Evolutionary conservation across 306 rosid genomes (phyloP), one percentile per base, ranked within the genome.

Genomic region (Dalbergia cultrata): DNA sequence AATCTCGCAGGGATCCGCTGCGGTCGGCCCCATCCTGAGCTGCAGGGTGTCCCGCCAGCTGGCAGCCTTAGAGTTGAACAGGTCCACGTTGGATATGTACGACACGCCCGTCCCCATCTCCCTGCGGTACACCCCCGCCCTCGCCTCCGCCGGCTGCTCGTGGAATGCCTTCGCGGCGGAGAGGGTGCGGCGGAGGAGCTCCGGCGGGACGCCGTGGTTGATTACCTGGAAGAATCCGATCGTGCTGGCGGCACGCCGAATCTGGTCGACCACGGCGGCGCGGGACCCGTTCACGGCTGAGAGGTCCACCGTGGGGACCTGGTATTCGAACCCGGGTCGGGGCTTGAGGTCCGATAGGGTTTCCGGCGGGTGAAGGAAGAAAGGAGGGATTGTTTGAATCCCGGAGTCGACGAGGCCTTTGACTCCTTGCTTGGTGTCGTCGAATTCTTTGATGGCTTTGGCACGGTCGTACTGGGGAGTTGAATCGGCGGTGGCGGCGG

Each of bases 41-140:
- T 84, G 88, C 13, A 91, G 50, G 3, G 94, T 90, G 76, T 93
- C 98, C 17, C 94, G 87, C 98, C 97, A 94, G 84, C 93, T 89
- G 70, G 96, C 97, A 34, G 97, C 85, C 33, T 62, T 80, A 17
- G 65, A 81, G 21, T 60, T 54, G 50, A 81, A 84, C 16, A 89
- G 80, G 19, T 87, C 90, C n/a, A 85, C 90, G 70, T 90, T 85
- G 7, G 90, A 88, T 8, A 86, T 52, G 52, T 78, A 89, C 14
- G 85, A 80, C 17, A 72, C 86, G 13, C 89, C 83, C 10, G 67
- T 72, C 4, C 47, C 76, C 6, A 21, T 5, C 4, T 85, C 85
- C 64, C 88, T 82, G 0, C 86, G 71, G 63, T 92, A 90, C 85
- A 85, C 84, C 70, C 43, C 65, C 35, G 74, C 80, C 80, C 87